These are phyloP conservation scores for Sinapis alba DNA, from an alignment of 441 rosid species.

Conservation along the genomic window DNA sequence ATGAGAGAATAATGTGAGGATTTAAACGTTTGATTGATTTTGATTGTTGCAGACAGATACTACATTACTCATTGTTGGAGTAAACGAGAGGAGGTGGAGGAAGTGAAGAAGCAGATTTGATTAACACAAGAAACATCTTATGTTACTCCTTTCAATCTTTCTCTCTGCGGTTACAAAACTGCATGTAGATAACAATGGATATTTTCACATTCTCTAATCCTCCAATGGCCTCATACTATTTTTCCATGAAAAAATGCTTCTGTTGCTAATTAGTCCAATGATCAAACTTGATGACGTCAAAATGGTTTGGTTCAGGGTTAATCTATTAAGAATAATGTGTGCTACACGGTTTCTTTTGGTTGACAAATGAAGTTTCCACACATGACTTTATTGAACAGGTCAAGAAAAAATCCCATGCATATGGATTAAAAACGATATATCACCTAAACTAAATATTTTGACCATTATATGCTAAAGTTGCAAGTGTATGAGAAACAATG, in stretches of 20 bases:
- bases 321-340: not conserved
- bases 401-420: not conserved
- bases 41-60: no score
- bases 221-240: not conserved
- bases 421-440: slow-evolving; percentile 13
- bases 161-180: no score
- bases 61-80: no score
- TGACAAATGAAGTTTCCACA: slow-evolving; percentile 7
- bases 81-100: no score
- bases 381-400: slow-evolving; percentile 29
- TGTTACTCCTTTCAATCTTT: no score
- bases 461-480: not conserved
- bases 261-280: not conserved
- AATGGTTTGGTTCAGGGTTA: slow-evolving; percentile 14
- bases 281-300: slow-evolving; percentile 1
- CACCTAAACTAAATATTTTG: slow-evolving; percentile 30
- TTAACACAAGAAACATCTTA: slow-evolving; percentile 25
- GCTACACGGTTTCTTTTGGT: slow-evolving; percentile 9
- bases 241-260: not conserved
- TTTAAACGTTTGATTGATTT: no score
- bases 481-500: slow-evolving; percentile 3
- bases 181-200: no score
- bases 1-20: not conserved
- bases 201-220: no score
- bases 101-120: no score